Conservation (phyloP, 441 rosid genomes). For the Aquilaria agallochum region DNA sequence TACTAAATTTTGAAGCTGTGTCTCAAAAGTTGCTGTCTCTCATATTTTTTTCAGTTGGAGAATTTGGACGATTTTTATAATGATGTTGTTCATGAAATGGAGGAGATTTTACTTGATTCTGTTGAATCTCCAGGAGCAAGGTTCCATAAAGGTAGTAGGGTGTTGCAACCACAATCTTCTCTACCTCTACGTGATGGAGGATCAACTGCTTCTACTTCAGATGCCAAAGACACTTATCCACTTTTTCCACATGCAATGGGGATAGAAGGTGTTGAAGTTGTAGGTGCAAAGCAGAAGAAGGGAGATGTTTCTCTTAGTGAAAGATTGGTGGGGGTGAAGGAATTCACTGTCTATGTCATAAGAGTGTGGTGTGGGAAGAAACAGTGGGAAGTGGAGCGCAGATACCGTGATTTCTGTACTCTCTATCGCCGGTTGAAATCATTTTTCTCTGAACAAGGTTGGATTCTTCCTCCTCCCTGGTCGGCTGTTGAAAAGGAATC, state of each 20-base stretch:
- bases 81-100: slow-evolving; percentile 97
- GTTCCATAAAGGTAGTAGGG: slow-evolving; percentile 47
- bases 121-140: slow-evolving; percentile 66
- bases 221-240: slow-evolving; percentile 38
- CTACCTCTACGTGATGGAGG: slow-evolving; percentile 72
- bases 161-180: slow-evolving; percentile 45
- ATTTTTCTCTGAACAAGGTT: slow-evolving; percentile 67
- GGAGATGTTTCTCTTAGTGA: slow-evolving; percentile 93
- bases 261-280: slow-evolving; percentile 81
- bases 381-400: slow-evolving; percentile 90
- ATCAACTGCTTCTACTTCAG: slow-evolving; percentile 76
- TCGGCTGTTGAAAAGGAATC: slow-evolving; percentile 81
- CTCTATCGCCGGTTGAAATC: slow-evolving; percentile 81
- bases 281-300: slow-evolving; percentile 89
- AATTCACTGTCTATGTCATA: slow-evolving; percentile 79
- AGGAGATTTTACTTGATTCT: slow-evolving; percentile 86
- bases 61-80: slow-evolving; percentile 64
- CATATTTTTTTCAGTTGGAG: slow-evolving; percentile 55
- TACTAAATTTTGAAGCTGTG: no score
- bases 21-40: background rate
- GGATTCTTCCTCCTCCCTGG: slow-evolving; percentile 90
- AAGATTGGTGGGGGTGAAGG: slow-evolving; percentile 94
- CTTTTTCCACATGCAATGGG: slow-evolving; percentile 30
- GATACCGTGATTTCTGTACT: slow-evolving; percentile 90
- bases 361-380: slow-evolving; percentile 77